Evolutionary conservation across 805 yeast genomes (phyloP).

Genomic region (Myxozyma nipponensis): DNA sequence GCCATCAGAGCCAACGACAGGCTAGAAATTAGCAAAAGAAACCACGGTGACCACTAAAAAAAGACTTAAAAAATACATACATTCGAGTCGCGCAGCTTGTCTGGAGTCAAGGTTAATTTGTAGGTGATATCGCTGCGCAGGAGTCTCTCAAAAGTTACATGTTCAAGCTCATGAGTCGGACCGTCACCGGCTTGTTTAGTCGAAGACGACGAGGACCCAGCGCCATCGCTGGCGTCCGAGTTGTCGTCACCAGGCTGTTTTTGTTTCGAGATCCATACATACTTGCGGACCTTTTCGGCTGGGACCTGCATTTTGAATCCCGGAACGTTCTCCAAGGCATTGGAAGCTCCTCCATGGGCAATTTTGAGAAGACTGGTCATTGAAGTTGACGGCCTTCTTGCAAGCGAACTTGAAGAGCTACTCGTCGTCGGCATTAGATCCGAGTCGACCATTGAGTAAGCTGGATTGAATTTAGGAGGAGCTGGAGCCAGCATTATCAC

Average conservation of each 20-base stretch:
- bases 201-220: not conserved
- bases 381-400: not conserved
- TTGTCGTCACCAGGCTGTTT: not conserved
- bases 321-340: not conserved
- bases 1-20: too few species aligned
- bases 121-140: slow-evolving; percentile 10
- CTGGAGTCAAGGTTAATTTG: slow-evolving; percentile 11
- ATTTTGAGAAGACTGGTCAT: not conserved
- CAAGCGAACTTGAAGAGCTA: not conserved
- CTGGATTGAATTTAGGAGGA: not conserved
- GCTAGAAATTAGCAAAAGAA: too few species aligned
- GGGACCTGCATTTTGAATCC: slow-evolving; percentile 7
- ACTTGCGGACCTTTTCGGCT: slow-evolving; percentile 7
- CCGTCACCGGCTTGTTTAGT: not conserved
- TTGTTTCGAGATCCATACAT: slow-evolving; percentile 12
- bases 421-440: not conserved
- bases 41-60: too few species aligned
- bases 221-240: not conserved
- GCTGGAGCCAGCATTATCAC: slow-evolving; percentile 3
- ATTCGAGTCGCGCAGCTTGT: slow-evolving; percentile 8
- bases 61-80: not conserved
- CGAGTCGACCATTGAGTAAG: not conserved
- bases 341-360: not conserved
- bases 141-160: slow-evolving; percentile 8
- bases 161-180: slow-evolving; percentile 3